Evolutionary conservation across 805 yeast genomes (phyloP).

Genomic region (Ogataea ganodermae): DNA sequence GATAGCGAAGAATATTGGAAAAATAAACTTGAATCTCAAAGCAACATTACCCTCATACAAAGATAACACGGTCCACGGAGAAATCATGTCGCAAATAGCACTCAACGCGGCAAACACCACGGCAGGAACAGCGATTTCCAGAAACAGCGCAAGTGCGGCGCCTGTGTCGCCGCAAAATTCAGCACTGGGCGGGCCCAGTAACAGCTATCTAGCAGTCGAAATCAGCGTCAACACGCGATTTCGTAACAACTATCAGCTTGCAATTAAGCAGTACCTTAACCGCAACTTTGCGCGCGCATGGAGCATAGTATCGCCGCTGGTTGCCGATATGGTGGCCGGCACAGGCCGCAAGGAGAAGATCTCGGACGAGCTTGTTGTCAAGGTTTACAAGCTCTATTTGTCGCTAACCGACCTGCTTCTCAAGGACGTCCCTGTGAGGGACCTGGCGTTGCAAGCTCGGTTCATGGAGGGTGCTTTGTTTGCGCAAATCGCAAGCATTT

Average conservation of each 20-base stretch:
- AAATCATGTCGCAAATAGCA: slow-evolving; percentile 17
- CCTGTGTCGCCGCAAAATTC: slow-evolving; percentile 5
- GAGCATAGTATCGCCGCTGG: slow-evolving; percentile 26
- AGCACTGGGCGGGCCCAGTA: slow-evolving; percentile 1
- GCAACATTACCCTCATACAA: background rate
- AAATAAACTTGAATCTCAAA: background rate
- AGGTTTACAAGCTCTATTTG: slow-evolving; percentile 31
- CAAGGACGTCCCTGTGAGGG: slow-evolving; percentile 18
- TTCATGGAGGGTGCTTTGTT: slow-evolving; percentile 29
- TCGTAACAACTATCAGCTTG: slow-evolving; percentile 38
- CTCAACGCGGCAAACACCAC: slow-evolving; percentile 14
- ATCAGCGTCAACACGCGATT: slow-evolving; percentile 19
- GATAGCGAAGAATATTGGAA: slow-evolving; percentile 1
- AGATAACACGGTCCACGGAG: background rate
- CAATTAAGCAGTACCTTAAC: slow-evolving; percentile 44
- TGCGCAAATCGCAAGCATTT: slow-evolving; percentile 22
- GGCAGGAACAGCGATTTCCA: background rate
- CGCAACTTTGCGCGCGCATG: slow-evolving; percentile 33
- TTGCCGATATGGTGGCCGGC: slow-evolving; percentile 18
- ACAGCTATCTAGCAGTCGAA: slow-evolving; percentile 15
- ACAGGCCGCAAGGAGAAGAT: background rate
- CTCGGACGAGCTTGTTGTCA: slow-evolving; percentile 16
- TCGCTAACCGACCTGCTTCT: slow-evolving; percentile 33
- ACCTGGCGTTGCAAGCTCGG: slow-evolving; percentile 7
- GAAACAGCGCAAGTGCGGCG: background rate